Base-by-base conservation (phyloP, 306 rosid genomes). In the Styphnolobium japonicum region DNA sequence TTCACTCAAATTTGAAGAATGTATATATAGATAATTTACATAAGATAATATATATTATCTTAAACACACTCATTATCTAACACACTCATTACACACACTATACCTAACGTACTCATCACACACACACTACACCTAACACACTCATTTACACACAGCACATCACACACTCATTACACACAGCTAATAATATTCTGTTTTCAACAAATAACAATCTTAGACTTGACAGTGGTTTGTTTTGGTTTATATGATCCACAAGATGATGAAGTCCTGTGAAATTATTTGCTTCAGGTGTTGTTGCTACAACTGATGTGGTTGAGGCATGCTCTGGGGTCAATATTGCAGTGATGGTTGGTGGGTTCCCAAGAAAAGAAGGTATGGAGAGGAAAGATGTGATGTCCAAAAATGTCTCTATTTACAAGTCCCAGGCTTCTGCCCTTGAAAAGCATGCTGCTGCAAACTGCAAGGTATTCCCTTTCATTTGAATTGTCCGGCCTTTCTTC, bases 331-430 rank as follows among this genome's bases (percentile, higher is more conserved):
- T 91, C 58, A 89, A 63, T 49, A 60, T 91, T 58, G 93, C 93
- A 12, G 85, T 89, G 51, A 87, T 91, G 97, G 93, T 91, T 80
- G 97, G 97, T 76, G 97, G 97, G 52, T 91, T 91, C 82, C 93
- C 97, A 3, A 89, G 97, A 82, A 91, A 91, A 61, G 97, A 91
- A 80, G 92, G 97, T 57, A 91, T 91, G 93, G 97, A 89, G 46
- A 87, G 97, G 65, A 91, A 91, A 67, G 93, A 91, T 31, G 93
- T 91, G 76, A 91, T 91, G 97, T 67, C 92, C 0, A 89, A 89
- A 78, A 91, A 91, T 62, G 97, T 91, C 37, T 87, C 93, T 12
- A 91, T 91, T 57, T 91, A 91, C 67, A 91, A 86, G 87, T 84
- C 93, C 42, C 97, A 91, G 70, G 97, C 97, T 67, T 89, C 93